These are phyloP conservation scores for Metschnikowia continentalis DNA, from an alignment of 805 yeast genomes.

Conservation along the genomic window DNA sequence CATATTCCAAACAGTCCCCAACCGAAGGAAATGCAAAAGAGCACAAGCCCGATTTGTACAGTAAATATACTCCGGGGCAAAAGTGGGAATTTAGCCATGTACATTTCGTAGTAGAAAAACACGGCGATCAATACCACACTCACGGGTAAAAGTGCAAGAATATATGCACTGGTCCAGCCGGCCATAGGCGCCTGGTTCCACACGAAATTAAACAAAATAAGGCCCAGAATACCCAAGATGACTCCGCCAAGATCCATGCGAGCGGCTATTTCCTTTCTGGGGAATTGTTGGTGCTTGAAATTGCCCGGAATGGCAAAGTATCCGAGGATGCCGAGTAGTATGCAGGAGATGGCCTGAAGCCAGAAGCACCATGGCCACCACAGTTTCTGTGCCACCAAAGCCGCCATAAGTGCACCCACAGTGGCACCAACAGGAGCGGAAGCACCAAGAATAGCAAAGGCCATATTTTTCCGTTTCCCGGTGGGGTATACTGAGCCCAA, in stretches of 20 bases:
- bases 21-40: slow-evolving; percentile 53
- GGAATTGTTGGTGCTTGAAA: slow-evolving; percentile 13
- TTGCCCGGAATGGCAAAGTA: slow-evolving; percentile 36
- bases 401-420: slow-evolving; percentile 50
- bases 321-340: slow-evolving; percentile 27
- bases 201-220: slow-evolving; percentile 60
- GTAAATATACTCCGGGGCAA: slow-evolving; percentile 50
- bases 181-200: slow-evolving; percentile 74
- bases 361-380: slow-evolving; percentile 65
- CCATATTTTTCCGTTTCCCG: slow-evolving; percentile 49
- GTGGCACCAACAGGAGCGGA: slow-evolving; percentile 62
- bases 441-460: slow-evolving; percentile 54
- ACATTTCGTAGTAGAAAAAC: slow-evolving; percentile 50
- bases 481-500: slow-evolving; percentile 40
- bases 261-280: slow-evolving; percentile 11
- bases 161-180: slow-evolving; percentile 62
- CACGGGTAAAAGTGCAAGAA: slow-evolving; percentile 51
- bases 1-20: slow-evolving; percentile 80
- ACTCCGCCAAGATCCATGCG: slow-evolving; percentile 41
- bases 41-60: slow-evolving; percentile 43
- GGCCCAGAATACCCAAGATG: slow-evolving; percentile 51
- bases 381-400: slow-evolving; percentile 40
- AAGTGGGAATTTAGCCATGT: slow-evolving; percentile 45
- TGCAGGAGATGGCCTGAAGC: slow-evolving; percentile 40
- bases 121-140: slow-evolving; percentile 39